Percentiles rank a stretch among this genome's conserved stretches.
Conservation (phyloP, 495 filamentous ascomycete species). For the Penicillium lagena region DNA sequence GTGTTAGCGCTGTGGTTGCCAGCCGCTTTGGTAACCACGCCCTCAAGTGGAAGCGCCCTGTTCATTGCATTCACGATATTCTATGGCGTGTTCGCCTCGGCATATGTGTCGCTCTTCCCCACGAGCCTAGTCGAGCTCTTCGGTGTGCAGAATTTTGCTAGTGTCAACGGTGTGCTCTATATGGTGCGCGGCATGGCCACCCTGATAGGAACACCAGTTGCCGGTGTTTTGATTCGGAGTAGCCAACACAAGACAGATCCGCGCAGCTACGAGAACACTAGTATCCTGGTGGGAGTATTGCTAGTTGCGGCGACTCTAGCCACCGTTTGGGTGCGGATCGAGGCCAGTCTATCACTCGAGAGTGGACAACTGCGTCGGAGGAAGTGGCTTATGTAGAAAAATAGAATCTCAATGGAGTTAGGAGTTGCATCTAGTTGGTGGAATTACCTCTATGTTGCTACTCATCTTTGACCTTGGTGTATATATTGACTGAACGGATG, state of each 20-base stretch:
- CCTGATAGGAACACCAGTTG: conserved; percentile 35
- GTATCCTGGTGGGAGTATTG: conserved; percentile 22
- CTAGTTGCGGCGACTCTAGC: conserved; percentile 21
- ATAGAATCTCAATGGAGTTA: too few relatives aligned
- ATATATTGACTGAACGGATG: too few relatives aligned
- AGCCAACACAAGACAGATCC: conserved; percentile 6
- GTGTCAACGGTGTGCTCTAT: conserved; percentile 37
- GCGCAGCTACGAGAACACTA: conserved; percentile 21
- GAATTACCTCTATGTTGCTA: too few relatives aligned
- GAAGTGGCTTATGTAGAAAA: conserved; percentile 15
- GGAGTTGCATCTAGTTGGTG: too few relatives aligned
- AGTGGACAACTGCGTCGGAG: conserved; percentile 1
- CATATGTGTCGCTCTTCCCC: conserved; percentile 37
- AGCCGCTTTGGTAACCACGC: conserved; percentile 14
- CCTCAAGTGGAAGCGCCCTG: conserved; percentile 14
- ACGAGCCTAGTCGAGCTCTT: conserved; percentile 35
- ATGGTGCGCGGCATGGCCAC: conserved; percentile 37
- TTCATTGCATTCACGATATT: conserved; percentile 32
- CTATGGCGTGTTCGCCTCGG: conserved; percentile 34
- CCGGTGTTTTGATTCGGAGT: conserved; percentile 28
- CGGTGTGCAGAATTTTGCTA: conserved; percentile 33
- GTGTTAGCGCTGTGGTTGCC: conserved; percentile 35
- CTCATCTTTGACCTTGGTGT: too few relatives aligned
- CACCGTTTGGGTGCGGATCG: conserved; percentile 26
- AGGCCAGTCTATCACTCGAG: conserved; percentile 14